Conservation (phyloP, 345 rosid species). For the Populus euphratica region DNA sequence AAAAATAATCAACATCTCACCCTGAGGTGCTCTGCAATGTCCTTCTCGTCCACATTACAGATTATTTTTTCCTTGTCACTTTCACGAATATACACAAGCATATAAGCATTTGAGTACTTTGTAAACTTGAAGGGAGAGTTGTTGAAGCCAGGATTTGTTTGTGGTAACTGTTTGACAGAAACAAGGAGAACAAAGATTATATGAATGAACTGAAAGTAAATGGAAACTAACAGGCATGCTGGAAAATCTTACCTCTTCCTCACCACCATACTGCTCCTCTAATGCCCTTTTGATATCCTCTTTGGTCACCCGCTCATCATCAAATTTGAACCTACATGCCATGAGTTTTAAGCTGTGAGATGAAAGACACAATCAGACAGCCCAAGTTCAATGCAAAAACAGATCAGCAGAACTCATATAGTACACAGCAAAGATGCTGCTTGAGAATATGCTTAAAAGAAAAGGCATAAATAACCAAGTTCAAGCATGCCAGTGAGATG, state of each 20-base stretch:
- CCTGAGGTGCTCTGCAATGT: conserved; percentile 92
- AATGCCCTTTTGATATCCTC: conserved; percentile 88
- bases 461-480: background rate
- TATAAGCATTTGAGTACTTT: conserved; percentile 96
- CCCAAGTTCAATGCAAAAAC: background rate
- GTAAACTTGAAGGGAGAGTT: conserved; percentile 87
- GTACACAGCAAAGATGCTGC: background rate
- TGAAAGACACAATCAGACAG: background rate
- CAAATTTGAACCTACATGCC: conserved; percentile 77
- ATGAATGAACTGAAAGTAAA: background rate
- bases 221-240: background rate
- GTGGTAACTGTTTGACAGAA: conserved; percentile 61
- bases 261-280: conserved; percentile 99
- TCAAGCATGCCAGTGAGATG: background rate
- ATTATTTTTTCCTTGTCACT: conserved; percentile 93
- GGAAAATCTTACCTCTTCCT: conserved; percentile 67
- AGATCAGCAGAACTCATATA: background rate
- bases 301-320: conserved; percentile 95
- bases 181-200: background rate
- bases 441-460: background rate
- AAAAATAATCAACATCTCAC: conserved; percentile 43
- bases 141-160: conserved; percentile 91
- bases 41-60: conserved; percentile 95
- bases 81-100: conserved; percentile 98
- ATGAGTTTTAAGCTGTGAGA: background rate